phyloP scores from a whole-genome alignment of 2,329 filamentous ascomycete genomes.

The Periconia macrospinosa region DNA sequence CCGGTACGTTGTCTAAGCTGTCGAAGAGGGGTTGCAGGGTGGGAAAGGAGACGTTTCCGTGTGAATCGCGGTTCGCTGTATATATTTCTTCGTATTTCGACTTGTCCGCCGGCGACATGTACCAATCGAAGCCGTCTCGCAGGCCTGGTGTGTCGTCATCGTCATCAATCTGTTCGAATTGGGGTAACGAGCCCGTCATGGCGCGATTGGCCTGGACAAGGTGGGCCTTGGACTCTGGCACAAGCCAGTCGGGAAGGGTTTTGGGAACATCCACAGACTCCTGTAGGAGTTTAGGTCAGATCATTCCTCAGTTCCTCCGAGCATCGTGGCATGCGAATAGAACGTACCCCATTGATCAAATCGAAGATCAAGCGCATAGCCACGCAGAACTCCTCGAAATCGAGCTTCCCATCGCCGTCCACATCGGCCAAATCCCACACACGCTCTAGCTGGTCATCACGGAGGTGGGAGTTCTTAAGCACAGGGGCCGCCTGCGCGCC shows the following conservation, averaged over 20 bases:
- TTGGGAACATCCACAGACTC: conserved; percentile 82
- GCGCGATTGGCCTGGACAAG: conserved; percentile 46
- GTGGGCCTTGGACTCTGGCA: conserved; percentile 73
- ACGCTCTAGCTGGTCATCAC: conserved; percentile 85
- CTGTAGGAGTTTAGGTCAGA: conserved; percentile 47
- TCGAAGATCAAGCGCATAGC: conserved; percentile 99
- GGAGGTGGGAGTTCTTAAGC: conserved; percentile 71
- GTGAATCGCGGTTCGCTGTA: conserved; percentile 82
- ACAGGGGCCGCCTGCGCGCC: conserved; percentile 71
- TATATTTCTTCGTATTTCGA: conserved; percentile 97
- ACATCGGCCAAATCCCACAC: conserved; percentile 98
- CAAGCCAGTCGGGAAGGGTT: conserved; percentile 89
- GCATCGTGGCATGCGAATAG: neutral
- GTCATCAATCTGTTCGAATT: conserved; percentile 79
- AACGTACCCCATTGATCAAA: conserved; percentile 81
- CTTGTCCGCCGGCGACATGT: conserved; percentile 92
- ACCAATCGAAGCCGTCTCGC: conserved; percentile 99
- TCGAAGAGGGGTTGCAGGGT: conserved; percentile 83
- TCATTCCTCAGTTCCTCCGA: neutral
- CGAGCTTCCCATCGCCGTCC: conserved; percentile 93
- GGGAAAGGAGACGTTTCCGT: conserved; percentile 75
- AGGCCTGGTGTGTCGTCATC: conserved; percentile 81
- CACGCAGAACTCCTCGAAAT: conserved; percentile 99
- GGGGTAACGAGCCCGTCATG: conserved; percentile 74
- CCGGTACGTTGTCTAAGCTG: conserved; percentile 64